Conservation (phyloP, 73 alveolate genomes). For the Tetrahymena malaccensis region DNA sequence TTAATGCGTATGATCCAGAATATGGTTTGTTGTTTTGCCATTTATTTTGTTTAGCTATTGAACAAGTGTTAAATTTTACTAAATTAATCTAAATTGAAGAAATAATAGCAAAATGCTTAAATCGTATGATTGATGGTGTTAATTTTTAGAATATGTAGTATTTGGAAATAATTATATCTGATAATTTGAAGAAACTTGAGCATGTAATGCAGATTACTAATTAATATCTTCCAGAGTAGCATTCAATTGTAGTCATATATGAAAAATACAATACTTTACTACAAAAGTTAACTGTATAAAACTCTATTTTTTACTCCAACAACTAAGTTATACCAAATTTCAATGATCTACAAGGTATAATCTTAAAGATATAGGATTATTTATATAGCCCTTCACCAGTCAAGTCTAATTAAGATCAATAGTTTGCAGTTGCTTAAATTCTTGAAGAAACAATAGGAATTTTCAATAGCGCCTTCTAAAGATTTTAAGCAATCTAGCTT, state of each 20-base stretch:
- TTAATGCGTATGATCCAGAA: neutral
- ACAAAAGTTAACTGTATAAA: neutral
- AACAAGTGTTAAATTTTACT: neutral
- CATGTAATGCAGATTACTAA: neutral
- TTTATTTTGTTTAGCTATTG: neutral
- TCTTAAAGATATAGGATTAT: neutral
- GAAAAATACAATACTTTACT: neutral
- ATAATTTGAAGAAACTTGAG: neutral
- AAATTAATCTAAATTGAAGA: neutral
- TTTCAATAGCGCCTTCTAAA: neutral
- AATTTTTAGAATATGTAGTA: neutral
- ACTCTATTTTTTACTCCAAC: neutral
- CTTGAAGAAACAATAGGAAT: neutral
- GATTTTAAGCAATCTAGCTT: neutral
- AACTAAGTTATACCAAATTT: neutral
- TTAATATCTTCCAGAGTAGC: neutral
- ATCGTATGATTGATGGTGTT: neutral
- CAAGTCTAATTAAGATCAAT: neutral
- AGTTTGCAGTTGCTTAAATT: neutral
- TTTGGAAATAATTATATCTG: neutral
- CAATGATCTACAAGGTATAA: neutral
- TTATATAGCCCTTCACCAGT: neutral
- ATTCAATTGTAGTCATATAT: neutral
- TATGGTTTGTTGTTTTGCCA: neutral
- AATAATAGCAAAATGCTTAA: neutral